Evolutionary conservation across 208 protist species (phyloP), one percentile per base, ranked within the genome.

Genomic region (Tritrichomonas foetus): DNA sequence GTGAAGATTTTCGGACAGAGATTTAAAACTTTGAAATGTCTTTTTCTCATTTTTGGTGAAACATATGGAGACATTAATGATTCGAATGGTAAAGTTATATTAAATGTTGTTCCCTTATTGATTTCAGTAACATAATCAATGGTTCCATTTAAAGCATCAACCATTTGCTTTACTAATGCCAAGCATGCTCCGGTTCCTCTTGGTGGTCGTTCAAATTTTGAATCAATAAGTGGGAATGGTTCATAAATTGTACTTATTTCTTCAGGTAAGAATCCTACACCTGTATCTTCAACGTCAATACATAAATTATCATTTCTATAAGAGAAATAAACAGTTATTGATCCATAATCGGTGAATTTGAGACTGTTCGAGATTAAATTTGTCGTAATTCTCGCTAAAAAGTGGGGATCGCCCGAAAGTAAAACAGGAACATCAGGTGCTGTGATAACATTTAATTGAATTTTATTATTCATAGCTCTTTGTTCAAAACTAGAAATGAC

Each of bases 321-420:
- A 30, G 27, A 47, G 1, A 78, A 44, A 14, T 3, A 41, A 1
- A 78, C 22, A 14, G 20, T 14, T 27, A 93, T 72, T 47, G 33
- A 33, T 57, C 64, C 92, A 78, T 93, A 66, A 11, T 66, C 47
- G 20, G 95, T 95, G 92, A 96, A 96, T 69, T 96, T 96, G 36
- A 96, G 53, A 0, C 95, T 93, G 75, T 96, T 96, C 22, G 74
- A 82, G 20, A 95, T 41, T 0, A 96, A 55, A 93, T 96, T 96
- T 27, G 93, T 39, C 11, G 96, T n/a, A 0, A 96, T 94, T 50
- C 96, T 95, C 22, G 94, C 33, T 39, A 96, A 78, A 16, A 78
- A 78, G 33, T 78, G 69, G 8, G 33, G 69, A 14, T 78, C 69
- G 14, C 13, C 69, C 3, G 2, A 47, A 14, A 78, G 0, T 14